Evolutionary conservation across 805 yeast species (phyloP).

Genomic region (Hanseniaspora thailandica): DNA sequence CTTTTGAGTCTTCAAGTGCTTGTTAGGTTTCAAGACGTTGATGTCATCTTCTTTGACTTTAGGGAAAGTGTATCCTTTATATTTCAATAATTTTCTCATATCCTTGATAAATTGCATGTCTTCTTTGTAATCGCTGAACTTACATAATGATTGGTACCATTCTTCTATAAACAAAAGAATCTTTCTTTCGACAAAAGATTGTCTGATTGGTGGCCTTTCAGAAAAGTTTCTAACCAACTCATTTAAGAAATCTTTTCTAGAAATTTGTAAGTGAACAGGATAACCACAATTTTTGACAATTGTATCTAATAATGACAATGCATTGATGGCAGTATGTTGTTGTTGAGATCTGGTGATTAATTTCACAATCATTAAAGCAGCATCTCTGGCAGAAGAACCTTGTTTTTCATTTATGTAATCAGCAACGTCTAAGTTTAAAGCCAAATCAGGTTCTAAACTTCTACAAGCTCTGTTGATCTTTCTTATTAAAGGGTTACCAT

Average conservation of each 20-base stretch:
- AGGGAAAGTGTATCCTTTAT: conserved; percentile 90
- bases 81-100: conserved; percentile 81
- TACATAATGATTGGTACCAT: conserved; percentile 92
- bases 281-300: conserved; percentile 96
- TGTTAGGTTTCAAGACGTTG: conserved; percentile 84
- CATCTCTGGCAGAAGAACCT: conserved; percentile 83
- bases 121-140: conserved; percentile 77
- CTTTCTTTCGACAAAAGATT: conserved; percentile 70
- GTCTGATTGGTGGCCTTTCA: conserved; percentile 81
- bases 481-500: conserved; percentile 30
- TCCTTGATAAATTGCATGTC: conserved; percentile 87
- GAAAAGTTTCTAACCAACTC: conserved; percentile 89
- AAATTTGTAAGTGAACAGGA: conserved; percentile 88
- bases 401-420: conserved; percentile 88
- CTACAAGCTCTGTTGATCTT: conserved; percentile 70
- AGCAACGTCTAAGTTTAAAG: conserved; percentile 81
- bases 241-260: conserved; percentile 87
- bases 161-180: conserved; percentile 87
- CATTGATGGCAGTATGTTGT: conserved; percentile 73
- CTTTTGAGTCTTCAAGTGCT: conserved; percentile 71
- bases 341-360: conserved; percentile 63
- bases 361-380: conserved; percentile 74
- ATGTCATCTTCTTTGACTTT: conserved; percentile 81
- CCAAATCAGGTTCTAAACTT: conserved; percentile 82
- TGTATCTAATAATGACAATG: conserved; percentile 71